Evolutionary conservation across 495 filamentous ascomycete species (phyloP).

Genomic region (Choiromyces venosus): DNA sequence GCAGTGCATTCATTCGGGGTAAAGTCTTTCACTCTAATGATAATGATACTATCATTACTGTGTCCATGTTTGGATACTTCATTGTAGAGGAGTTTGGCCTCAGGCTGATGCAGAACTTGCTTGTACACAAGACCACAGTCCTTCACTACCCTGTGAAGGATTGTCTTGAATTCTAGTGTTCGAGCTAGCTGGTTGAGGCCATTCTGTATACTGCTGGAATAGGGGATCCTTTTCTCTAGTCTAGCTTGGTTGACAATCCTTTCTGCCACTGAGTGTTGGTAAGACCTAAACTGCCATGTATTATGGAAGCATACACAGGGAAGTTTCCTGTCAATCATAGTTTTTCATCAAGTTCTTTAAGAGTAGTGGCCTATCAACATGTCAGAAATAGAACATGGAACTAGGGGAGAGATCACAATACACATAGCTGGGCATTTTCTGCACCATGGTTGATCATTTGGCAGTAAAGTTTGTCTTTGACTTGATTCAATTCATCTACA

Average conservation of each 20-base stretch:
- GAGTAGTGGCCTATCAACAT: not conserved
- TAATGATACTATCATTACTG: not conserved
- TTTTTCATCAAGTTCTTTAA: not conserved
- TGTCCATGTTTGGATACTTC: not conserved
- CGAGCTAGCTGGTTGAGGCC: not conserved
- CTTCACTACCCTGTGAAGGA: not conserved
- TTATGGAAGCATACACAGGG: no score
- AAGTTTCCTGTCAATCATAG: not conserved
- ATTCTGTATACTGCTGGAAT: not conserved
- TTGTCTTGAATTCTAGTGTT: not conserved
- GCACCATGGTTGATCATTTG: no score
- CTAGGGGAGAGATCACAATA: no score
- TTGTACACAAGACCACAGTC: not conserved
- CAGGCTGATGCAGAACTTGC: not conserved
- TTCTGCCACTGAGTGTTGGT: not conserved
- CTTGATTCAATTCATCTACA: no score
- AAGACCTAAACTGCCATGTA: not conserved
- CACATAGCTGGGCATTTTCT: no score
- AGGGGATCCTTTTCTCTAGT: not conserved
- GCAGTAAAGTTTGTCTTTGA: no score
- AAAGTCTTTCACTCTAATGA: not conserved
- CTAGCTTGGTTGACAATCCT: not conserved
- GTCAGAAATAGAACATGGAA: not conserved
- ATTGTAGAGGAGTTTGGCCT: not conserved
- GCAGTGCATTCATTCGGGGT: not conserved